Conservation (phyloP, 2,329 filamentous ascomycete species). For the Orbilia blumenaviensis region DNA sequence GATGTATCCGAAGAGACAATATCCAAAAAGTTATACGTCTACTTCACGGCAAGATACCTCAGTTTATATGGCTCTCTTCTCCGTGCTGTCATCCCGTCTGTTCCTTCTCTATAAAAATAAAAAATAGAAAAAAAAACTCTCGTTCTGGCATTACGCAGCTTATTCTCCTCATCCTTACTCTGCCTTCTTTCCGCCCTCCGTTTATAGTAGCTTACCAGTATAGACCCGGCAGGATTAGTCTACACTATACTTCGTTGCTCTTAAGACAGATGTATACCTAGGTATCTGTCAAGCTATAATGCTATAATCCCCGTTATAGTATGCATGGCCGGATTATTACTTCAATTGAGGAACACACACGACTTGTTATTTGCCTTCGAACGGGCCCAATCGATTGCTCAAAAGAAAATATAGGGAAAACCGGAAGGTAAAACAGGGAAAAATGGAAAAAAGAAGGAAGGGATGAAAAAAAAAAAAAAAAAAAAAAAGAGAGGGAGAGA, state of each 20-base stretch:
- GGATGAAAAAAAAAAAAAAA: neutral
- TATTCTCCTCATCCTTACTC: slow-evolving; percentile 19
- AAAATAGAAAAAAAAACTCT: too few relatives aligned
- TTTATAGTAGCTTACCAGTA: slow-evolving; percentile 46
- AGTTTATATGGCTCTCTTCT: slow-evolving; percentile 4
- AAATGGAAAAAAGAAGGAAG: neutral
- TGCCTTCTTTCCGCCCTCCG: slow-evolving; percentile 41
- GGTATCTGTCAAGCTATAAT: slow-evolving; percentile 21
- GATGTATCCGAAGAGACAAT: neutral
- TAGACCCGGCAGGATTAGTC: slow-evolving; percentile 39
- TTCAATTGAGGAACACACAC: slow-evolving; percentile 19
- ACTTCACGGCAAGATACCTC: neutral
- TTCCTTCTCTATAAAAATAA: slow-evolving; percentile 19
- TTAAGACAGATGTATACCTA: slow-evolving; percentile 9
- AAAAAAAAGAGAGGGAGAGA: neutral
- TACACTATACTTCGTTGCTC: slow-evolving; percentile 13
- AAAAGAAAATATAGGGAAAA: slow-evolving; percentile 21
- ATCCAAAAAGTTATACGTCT: neutral
- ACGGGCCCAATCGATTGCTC: neutral
- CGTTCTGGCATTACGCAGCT: slow-evolving; percentile 9
- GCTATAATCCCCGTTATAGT: slow-evolving; percentile 42
- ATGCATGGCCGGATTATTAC: slow-evolving; percentile 44
- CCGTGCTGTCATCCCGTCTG: neutral
- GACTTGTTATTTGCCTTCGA: slow-evolving; percentile 14
- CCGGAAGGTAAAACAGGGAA: neutral